Evolutionary conservation across 768 basidiomycete species (phyloP).

Genomic region (Leccinum longicurvipes): DNA sequence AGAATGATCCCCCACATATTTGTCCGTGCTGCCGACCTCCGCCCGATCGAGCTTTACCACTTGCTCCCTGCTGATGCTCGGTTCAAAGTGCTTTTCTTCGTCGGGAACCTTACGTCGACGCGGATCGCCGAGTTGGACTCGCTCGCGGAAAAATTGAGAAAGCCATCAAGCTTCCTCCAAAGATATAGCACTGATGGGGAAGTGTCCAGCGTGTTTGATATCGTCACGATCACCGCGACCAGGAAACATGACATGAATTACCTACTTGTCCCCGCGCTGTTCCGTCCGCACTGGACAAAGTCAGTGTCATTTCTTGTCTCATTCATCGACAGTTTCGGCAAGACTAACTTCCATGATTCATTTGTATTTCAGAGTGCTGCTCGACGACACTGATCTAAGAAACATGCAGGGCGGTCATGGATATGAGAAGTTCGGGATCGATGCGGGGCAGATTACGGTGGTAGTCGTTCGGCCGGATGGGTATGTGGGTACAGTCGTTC

Average conservation of each 20-base stretch:
- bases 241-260: neutral
- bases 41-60: neutral
- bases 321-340: neutral
- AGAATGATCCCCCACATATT: neutral
- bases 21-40: neutral
- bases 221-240: neutral
- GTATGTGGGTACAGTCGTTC: slow-evolving; percentile 25
- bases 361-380: neutral
- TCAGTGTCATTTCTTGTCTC: neutral
- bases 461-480: slow-evolving; percentile 28
- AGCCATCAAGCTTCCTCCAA: neutral
- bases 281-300: neutral
- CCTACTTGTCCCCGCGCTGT: neutral
- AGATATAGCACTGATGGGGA: neutral
- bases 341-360: neutral
- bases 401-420: slow-evolving; percentile 28
- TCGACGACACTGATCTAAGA: neutral
- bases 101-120: neutral
- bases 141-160: neutral
- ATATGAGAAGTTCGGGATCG: slow-evolving; percentile 37
- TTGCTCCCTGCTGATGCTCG: neutral
- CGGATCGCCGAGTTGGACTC: neutral
- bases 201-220: neutral
- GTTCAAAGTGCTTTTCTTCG: neutral
- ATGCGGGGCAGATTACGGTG: slow-evolving; percentile 25